Base-by-base conservation (phyloP, 306 rosid species). In the Macrotyloma uniflorum region DNA sequence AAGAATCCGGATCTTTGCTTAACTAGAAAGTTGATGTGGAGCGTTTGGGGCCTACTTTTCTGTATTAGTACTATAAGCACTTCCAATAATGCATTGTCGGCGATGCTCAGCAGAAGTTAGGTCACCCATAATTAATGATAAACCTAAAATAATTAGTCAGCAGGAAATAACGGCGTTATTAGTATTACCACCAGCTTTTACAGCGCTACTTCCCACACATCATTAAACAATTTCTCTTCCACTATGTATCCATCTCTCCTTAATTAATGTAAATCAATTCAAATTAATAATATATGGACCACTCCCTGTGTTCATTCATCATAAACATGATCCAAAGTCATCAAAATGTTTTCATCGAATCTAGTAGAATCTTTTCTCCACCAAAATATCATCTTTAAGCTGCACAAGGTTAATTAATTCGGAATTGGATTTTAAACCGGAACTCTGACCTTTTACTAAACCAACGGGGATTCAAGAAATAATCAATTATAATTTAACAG, bases 31-130 rank as follows among this genome's bases (percentile, higher is more conserved):
- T 90, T 86, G 98, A 93, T 88, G 89, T 77, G 38, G 81, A 66
- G 86, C 80, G 83, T 76, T 74, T 85, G 93, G 96, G 93, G 50
- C 93, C 96, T 86, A 83, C 91, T 80, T 23, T 30, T 83, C 49
- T 86, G 63, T 50, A 80, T 81, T 67, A 76, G 81, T 86, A 82
- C 85, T 70, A 82, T 66, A 70, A 72, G 68, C 88, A 79, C 76
- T 89, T 82, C 82, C 86, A 84, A 91, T 91, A 93, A 91, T 89
- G 88, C 88, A 86, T 78, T 90, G 97, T 90, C 93, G 96, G 97
- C 98, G 83, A 86, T 82, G 86, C 84, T 87, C 80, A 76, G 85
- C 80, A 85, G 83, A 85, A 82, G 93, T 89, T 90, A 87, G 96
- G 96, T 87, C 89, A 85, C 86, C 96, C 76, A 76, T 68, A 83